Conservation (phyloP, 2,329 filamentous ascomycete species). For the Apiospora phragmitis region DNA sequence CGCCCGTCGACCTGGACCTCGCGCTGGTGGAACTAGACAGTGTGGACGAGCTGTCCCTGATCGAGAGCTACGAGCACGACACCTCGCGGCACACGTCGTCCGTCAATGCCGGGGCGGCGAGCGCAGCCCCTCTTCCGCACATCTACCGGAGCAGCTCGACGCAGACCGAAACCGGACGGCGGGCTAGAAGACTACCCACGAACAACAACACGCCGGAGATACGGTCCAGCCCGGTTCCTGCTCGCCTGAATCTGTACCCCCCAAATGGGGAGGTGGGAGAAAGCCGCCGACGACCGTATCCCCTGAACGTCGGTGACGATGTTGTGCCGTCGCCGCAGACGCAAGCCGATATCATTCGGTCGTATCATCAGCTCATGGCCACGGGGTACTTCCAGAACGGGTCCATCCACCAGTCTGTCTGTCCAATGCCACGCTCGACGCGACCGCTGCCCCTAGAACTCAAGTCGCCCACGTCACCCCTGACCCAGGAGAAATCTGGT, state of each 20-base stretch:
- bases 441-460: neutral
- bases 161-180: neutral
- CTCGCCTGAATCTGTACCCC: neutral
- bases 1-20: neutral
- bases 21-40: neutral
- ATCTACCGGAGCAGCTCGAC: neutral
- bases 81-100: neutral
- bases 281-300: neutral
- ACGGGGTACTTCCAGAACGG: neutral
- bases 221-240: neutral
- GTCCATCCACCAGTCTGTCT: neutral
- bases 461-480: neutral
- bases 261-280: neutral
- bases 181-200: neutral
- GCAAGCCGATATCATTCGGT: neutral
- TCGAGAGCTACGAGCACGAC: neutral
- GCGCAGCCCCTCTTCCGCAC: neutral
- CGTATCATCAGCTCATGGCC: neutral
- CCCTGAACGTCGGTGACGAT: neutral
- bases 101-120: no score
- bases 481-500: neutral
- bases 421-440: neutral
- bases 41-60: neutral
- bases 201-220: neutral
- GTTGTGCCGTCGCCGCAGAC: neutral